A percentile compares a stretch with the other conserved stretches of the same genome.
phyloP scores from a whole-genome alignment of 805 yeast genomes.

The Yarrowia alimentaria region DNA sequence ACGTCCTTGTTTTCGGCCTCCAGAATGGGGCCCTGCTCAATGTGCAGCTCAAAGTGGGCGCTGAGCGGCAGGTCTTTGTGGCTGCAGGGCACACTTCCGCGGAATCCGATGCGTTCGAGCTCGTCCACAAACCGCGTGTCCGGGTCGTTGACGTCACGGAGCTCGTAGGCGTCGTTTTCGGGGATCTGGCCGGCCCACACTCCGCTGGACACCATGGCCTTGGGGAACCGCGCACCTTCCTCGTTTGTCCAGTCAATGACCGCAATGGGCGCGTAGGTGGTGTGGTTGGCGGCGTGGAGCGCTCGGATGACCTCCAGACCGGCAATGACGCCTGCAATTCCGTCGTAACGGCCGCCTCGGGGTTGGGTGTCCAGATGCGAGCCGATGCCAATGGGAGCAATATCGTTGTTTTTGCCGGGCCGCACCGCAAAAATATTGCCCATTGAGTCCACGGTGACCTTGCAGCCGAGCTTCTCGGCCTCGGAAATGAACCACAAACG shows the following conservation, averaged over 20 bases:
- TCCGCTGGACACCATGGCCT: conserved; percentile 62
- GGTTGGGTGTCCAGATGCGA: conserved; percentile 78
- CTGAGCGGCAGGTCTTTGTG: conserved; percentile 54
- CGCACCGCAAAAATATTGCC: conserved; percentile 68
- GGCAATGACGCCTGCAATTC: conserved; percentile 64
- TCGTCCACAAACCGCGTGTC: conserved; percentile 54
- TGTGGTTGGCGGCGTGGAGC: conserved; percentile 54
- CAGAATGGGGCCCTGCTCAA: conserved; percentile 73
- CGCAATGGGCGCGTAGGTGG: conserved; percentile 66
- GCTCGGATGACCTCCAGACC: conserved; percentile 69
- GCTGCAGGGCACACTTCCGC: conserved; percentile 52
- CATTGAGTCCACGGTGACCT: conserved; percentile 57
- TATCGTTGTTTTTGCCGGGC: conserved; percentile 52
- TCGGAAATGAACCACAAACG: conserved; percentile 65
- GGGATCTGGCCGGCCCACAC: conserved; percentile 60
- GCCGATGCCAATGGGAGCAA: conserved; percentile 63
- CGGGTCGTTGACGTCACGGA: conserved; percentile 55
- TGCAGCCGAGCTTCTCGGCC: conserved; percentile 54
- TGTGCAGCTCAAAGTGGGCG: conserved; percentile 72
- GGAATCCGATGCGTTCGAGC: conserved; percentile 59
- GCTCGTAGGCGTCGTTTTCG: conserved; percentile 50
- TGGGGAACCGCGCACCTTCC: conserved; percentile 77
- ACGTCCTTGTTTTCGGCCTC: conserved; percentile 55
- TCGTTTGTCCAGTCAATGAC: conserved; percentile 72
- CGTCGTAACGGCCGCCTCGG: conserved; percentile 75